Base-by-base conservation (phyloP, 108 stramenopile genomes). In the Cyclotella atomus region DNA sequence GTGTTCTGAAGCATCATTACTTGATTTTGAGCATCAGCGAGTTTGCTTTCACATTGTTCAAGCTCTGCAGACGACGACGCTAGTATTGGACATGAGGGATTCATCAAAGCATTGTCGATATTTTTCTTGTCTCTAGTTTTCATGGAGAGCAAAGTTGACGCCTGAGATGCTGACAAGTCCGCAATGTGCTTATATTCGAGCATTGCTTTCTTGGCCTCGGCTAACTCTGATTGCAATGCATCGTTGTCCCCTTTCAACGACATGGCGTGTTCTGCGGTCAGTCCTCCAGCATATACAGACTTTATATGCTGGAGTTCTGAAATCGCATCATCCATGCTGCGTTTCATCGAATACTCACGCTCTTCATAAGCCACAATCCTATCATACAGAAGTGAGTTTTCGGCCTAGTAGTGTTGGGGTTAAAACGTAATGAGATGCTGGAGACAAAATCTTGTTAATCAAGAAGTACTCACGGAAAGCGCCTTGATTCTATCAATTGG, bases 101-200 rank as follows among this genome's bases (percentile, higher is more conserved):
- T 9, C 38, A 12, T 41, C 38, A 41, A 41, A 9, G 7, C 50
- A 52, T 52, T 52, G 17, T 52, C 6, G 52, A 10, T 53, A 53
- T 0, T 10, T 32, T 30, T 14, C 28, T 65, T 30, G 17, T 16
- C 45, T 38, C 17, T n/a, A n/a, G n/a, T 65, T 16, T 32, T 46
- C 36, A 49, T 2, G 9, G 45, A 20, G 1, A 65, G 25, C 47
- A 50, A 30, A 3, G 65, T 28, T 8, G 65, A 17, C 28, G 30
- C 47, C 29, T 65, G 65, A 3, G 65, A 47, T 23, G 47, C 47
- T 28, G 65, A 65, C 3, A 65, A n/a, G 23, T 65, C 47, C 1
- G 46, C 65, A 46, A 65, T 34, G 38, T 21, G 6, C 23, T 61
- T 61, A 41, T 61, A 61, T 1, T 61, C 12, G 0, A 43, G 36